Percentiles rank a stretch among this genome's conserved stretches.
Conservation (phyloP, 306 rosid genomes). For the Quercus rubra region DNA sequence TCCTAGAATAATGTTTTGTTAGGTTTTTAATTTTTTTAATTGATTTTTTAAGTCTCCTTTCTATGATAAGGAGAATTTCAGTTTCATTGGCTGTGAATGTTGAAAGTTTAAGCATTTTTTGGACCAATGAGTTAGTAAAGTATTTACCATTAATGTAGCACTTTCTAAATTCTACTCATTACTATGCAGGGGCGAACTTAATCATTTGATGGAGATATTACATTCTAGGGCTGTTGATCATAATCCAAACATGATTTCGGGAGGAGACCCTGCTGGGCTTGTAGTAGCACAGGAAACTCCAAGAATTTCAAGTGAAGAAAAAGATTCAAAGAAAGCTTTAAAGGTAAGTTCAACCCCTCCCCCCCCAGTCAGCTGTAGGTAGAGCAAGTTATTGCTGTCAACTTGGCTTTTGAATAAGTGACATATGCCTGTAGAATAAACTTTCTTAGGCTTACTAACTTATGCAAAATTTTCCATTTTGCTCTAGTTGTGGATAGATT, state of each 20-base stretch:
- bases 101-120: background rate
- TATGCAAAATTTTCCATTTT: background rate
- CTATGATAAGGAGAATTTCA: background rate
- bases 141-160: background rate
- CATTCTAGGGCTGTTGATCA: conserved; percentile 60
- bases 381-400: background rate
- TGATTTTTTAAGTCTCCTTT: background rate
- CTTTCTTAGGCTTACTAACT: background rate
- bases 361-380: conserved; percentile 48
- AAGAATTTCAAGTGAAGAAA: conserved; percentile 33
- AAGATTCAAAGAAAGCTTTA: conserved; percentile 31
- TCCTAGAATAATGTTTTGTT: background rate
- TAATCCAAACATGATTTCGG: conserved; percentile 17
- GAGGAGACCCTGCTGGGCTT: conserved; percentile 37
- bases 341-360: conserved; percentile 57
- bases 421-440: conserved; percentile 1
- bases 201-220: conserved; percentile 57
- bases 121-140: background rate
- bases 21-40: background rate
- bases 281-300: conserved; percentile 23
- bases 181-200: conserved; percentile 64
- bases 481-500: background rate
- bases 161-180: conserved; percentile 1
- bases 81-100: background rate
- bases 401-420: conserved; percentile 16